Percentiles rank a stretch among this genome's conserved stretches.
Evolutionary conservation across 345 rosid genomes (phyloP).

Genomic region (Acer saccharum): DNA sequence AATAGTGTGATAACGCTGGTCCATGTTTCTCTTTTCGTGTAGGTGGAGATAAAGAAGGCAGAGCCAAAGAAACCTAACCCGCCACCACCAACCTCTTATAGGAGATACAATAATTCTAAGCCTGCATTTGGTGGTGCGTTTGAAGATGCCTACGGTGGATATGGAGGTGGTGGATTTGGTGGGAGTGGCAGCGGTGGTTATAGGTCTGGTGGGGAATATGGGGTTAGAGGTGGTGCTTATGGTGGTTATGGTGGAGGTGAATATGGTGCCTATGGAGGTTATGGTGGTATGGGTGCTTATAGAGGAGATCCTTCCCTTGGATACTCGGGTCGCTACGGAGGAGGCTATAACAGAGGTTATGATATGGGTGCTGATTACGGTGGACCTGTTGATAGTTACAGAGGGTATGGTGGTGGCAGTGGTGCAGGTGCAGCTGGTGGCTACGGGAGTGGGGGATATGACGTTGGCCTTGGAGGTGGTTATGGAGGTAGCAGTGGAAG

Average conservation of each 20-base stretch:
- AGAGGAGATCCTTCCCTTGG: slow-evolving; percentile 76
- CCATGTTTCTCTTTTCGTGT: slow-evolving; percentile 23
- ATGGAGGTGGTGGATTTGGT: slow-evolving; percentile 59
- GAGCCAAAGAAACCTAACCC: slow-evolving; percentile 95
- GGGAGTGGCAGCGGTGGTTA: slow-evolving; percentile 58
- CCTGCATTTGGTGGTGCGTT: slow-evolving; percentile 59
- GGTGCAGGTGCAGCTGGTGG: slow-evolving; percentile 49
- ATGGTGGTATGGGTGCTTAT: slow-evolving; percentile 64
- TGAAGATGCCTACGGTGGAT: slow-evolving; percentile 41
- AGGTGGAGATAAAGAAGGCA: slow-evolving; percentile 99
- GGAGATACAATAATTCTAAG: slow-evolving; percentile 62
- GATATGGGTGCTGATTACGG: slow-evolving; percentile 66
- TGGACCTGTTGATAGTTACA: slow-evolving; percentile 57
- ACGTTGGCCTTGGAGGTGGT: slow-evolving; percentile 39
- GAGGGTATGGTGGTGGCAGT: slow-evolving; percentile 53
- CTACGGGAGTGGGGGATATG: slow-evolving; percentile 32
- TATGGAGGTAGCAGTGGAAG: slow-evolving; percentile 42
- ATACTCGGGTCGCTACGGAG: slow-evolving; percentile 80
- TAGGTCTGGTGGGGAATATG: slow-evolving; percentile 64
- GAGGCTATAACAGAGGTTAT: slow-evolving; percentile 67
- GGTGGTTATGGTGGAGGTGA: slow-evolving; percentile 73
- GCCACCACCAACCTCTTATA: slow-evolving; percentile 57
- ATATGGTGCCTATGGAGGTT: slow-evolving; percentile 64
- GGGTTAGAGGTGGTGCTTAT: slow-evolving; percentile 56
- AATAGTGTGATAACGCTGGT: neutral